phyloP scores from a whole-genome alignment of 192 early-diverging fungal genomes.

The Lobosporangium transversale region DNA sequence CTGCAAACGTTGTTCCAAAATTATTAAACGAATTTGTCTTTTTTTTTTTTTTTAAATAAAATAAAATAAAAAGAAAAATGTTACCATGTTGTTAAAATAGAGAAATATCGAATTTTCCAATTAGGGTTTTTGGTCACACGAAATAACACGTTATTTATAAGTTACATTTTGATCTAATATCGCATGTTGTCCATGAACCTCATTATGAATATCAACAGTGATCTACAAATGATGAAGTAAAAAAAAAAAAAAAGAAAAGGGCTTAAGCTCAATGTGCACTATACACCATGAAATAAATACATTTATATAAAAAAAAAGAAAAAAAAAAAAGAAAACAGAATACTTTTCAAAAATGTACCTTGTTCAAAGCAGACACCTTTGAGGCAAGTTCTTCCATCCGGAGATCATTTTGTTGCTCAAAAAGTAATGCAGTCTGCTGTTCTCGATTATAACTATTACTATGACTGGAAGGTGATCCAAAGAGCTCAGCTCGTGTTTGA shows the following conservation, averaged over 20 bases:
- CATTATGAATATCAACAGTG: constrained; percentile 51
- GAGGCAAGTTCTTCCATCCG: constrained; percentile 63
- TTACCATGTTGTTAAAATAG: not conserved
- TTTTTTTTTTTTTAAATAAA: too few species aligned
- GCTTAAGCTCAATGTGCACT: too few species aligned
- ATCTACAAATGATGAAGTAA: constrained; percentile 19
- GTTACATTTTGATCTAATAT: constrained; percentile 47
- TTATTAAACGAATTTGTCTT: constrained; percentile 32
- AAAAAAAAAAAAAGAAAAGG: too few species aligned
- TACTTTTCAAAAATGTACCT: too few species aligned
- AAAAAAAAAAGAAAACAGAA: constrained; percentile 1
- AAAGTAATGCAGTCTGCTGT: constrained; percentile 48
- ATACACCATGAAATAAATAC: not conserved
- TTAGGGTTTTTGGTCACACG: not conserved
- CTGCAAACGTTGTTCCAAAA: constrained; percentile 42
- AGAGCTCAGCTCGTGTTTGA: constrained; percentile 40
- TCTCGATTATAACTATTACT: constrained; percentile 29
- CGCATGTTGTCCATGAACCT: constrained; percentile 51
- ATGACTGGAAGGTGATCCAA: constrained; percentile 26
- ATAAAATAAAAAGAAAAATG: not conserved
- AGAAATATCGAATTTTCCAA: not conserved
- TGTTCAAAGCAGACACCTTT: constrained; percentile 64
- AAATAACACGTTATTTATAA: not conserved
- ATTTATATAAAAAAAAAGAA: not conserved
- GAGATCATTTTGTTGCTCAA: constrained; percentile 66